phyloP scores from a whole-genome alignment of 768 basidiomycete species.

The Peribolospora kevripleyi region DNA sequence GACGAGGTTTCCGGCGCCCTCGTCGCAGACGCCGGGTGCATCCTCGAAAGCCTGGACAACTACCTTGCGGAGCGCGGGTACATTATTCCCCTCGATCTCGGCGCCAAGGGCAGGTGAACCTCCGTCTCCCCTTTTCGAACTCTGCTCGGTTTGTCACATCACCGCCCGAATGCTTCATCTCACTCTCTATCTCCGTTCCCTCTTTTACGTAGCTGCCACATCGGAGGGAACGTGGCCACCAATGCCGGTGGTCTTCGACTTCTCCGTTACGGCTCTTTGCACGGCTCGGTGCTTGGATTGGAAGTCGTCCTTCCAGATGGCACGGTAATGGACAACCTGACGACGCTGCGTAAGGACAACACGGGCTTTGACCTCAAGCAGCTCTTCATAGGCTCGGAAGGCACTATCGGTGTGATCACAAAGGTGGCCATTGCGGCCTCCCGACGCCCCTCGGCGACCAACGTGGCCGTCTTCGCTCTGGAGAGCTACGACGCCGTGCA shows the following conservation, averaged over 20 bases:
- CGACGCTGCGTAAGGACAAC: constrained; percentile 73
- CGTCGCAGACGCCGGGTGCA: constrained; percentile 80
- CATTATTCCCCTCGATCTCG: constrained; percentile 89
- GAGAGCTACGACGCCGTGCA: constrained; percentile 68
- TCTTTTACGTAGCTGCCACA: constrained; percentile 47
- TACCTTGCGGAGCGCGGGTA: constrained; percentile 66
- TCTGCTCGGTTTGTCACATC: constrained; percentile 2
- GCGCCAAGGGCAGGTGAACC: constrained; percentile 51
- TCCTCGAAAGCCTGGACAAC: constrained; percentile 67
- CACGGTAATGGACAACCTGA: constrained; percentile 69
- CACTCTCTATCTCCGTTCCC: not conserved
- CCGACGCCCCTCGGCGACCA: constrained; percentile 45
- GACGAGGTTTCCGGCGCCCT: constrained; percentile 33
- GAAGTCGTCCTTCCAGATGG: constrained; percentile 80
- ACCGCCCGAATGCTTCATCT: constrained; percentile 15
- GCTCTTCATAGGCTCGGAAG: constrained; percentile 90
- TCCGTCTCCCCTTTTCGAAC: constrained; percentile 24
- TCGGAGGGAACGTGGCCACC: constrained; percentile 88
- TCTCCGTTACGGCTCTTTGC: constrained; percentile 78
- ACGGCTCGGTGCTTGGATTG: constrained; percentile 79
- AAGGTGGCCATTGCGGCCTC: constrained; percentile 86
- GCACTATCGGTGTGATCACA: constrained; percentile 84
- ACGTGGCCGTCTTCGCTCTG: constrained; percentile 74
- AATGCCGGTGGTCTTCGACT: constrained; percentile 94
- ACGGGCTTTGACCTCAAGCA: constrained; percentile 98